Percentiles rank a stretch among this genome's conserved stretches.
Evolutionary conservation across 306 rosid genomes (phyloP).

Genomic region (Castanopsis chinensis): DNA sequence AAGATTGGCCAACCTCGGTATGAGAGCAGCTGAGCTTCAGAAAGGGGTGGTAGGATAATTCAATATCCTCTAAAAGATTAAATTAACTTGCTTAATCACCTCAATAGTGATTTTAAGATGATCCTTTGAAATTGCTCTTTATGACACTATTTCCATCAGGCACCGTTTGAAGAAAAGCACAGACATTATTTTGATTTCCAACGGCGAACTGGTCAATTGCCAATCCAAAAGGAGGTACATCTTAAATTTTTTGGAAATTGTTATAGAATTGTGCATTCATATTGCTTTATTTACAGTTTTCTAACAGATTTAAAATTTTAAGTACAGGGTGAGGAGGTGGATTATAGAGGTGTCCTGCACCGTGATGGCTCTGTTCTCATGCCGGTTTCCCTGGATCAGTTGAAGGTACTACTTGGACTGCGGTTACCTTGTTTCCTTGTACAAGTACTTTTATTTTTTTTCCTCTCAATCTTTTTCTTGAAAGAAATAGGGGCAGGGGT

Average conservation of each 20-base stretch:
- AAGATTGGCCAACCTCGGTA: constrained; percentile 89
- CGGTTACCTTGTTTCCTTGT: constrained; percentile 19
- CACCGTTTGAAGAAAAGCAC: constrained; percentile 88
- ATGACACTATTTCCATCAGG: constrained; percentile 51
- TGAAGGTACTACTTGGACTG: constrained; percentile 55
- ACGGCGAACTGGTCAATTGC: constrained; percentile 94
- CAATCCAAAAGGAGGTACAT: constrained; percentile 82
- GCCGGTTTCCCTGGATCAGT: constrained; percentile 82
- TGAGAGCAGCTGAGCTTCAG: constrained; percentile 74
- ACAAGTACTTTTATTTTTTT: neutral
- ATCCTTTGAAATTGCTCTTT: constrained; percentile 14
- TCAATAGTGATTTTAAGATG: constrained; percentile 5
- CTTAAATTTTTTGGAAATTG: neutral
- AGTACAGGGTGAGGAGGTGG: constrained; percentile 91
- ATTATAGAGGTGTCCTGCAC: constrained; percentile 88
- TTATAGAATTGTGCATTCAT: neutral
- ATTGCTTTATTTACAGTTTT: constrained; percentile 2
- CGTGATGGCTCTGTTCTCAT: constrained; percentile 98
- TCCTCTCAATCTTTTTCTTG: neutral
- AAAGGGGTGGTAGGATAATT: constrained; percentile 88
- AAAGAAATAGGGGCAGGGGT: neutral
- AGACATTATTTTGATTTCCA: constrained; percentile 91
- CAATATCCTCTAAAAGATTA: constrained; percentile 5
- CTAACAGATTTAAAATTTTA: constrained; percentile 6
- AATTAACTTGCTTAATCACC: constrained; percentile 14